These are phyloP conservation scores for Aureobasidium leucospermi DNA, from an alignment of 2,329 filamentous ascomycete species.

Conservation along the genomic window DNA sequence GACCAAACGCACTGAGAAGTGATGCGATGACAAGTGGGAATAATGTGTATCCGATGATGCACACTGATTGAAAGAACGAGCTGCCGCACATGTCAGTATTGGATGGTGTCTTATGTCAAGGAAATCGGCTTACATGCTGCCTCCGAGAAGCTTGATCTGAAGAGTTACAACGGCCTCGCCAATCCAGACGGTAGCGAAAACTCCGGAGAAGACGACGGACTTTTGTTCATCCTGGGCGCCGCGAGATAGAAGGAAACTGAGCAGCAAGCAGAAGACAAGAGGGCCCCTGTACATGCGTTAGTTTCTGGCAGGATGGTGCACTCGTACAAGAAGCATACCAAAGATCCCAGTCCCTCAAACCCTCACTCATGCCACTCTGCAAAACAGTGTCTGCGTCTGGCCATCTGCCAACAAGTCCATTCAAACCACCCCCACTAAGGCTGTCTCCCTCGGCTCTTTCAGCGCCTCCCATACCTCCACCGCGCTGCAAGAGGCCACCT, in stretches of 20 bases:
- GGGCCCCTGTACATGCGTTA: conserved; percentile 60
- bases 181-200: conserved; percentile 95
- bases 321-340: conserved; percentile 47
- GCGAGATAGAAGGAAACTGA: conserved; percentile 82
- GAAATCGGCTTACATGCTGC: conserved; percentile 73
- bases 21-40: conserved; percentile 94
- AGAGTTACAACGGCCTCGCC: conserved; percentile 94
- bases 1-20: conserved; percentile 72
- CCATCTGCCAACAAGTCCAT: conserved; percentile 55
- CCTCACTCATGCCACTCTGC: conserved; percentile 73
- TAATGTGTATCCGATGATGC: conserved; percentile 96
- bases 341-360: conserved; percentile 91
- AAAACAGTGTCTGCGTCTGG: conserved; percentile 60
- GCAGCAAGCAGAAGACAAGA: conserved; percentile 81
- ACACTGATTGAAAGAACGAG: conserved; percentile 95
- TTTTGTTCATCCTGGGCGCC: conserved; percentile 72
- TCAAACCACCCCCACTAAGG: conserved; percentile 37
- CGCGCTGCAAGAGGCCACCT: conserved; percentile 53
- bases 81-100: conserved; percentile 42
- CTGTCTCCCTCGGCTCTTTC: conserved; percentile 47
- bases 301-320: conserved; percentile 11
- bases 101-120: background rate
- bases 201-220: conserved; percentile 85
- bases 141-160: conserved; percentile 92
- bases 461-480: conserved; percentile 51